These are phyloP conservation scores for Ogataea siamensis DNA, from an alignment of 805 yeast genomes.

Conservation along the genomic window DNA sequence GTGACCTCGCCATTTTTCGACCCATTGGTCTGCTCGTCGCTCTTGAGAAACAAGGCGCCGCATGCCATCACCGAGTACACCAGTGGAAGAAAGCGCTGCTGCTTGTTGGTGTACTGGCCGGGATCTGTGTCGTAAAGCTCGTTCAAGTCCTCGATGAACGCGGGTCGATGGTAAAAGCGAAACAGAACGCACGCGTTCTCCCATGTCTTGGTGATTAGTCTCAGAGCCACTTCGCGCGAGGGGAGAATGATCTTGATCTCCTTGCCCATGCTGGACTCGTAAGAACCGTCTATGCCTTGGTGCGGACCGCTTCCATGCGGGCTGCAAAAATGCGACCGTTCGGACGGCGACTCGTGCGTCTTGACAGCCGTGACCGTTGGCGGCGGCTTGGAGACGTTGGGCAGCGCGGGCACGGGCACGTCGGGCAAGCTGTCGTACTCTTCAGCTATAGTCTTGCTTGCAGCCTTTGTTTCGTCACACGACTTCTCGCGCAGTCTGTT, in stretches of 20 bases:
- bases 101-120: slow-evolving; percentile 64
- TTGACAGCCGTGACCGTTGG: slow-evolving; percentile 1
- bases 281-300: slow-evolving; percentile 38
- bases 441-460: slow-evolving; percentile 25
- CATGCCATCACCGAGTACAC: slow-evolving; percentile 86
- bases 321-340: slow-evolving; percentile 9
- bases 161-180: slow-evolving; percentile 83
- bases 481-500: slow-evolving; percentile 28
- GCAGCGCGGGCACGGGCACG: slow-evolving; percentile 31
- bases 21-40: slow-evolving; percentile 38
- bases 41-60: slow-evolving; percentile 73
- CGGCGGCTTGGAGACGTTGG: slow-evolving; percentile 23
- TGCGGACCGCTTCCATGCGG: slow-evolving; percentile 20
- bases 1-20: slow-evolving; percentile 26
- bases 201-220: slow-evolving; percentile 76
- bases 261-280: slow-evolving; percentile 38
- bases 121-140: slow-evolving; percentile 77
- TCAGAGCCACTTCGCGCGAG: slow-evolving; percentile 67
- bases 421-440: slow-evolving; percentile 32
- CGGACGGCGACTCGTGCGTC: slow-evolving; percentile 19
- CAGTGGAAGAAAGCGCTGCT: slow-evolving; percentile 72
- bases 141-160: slow-evolving; percentile 70
- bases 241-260: slow-evolving; percentile 73
- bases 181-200: slow-evolving; percentile 81
- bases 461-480: slow-evolving; percentile 17